Base-by-base conservation (phyloP, 2,329 filamentous ascomycete genomes). In the Pseudogymnoascus sp. region DNA sequence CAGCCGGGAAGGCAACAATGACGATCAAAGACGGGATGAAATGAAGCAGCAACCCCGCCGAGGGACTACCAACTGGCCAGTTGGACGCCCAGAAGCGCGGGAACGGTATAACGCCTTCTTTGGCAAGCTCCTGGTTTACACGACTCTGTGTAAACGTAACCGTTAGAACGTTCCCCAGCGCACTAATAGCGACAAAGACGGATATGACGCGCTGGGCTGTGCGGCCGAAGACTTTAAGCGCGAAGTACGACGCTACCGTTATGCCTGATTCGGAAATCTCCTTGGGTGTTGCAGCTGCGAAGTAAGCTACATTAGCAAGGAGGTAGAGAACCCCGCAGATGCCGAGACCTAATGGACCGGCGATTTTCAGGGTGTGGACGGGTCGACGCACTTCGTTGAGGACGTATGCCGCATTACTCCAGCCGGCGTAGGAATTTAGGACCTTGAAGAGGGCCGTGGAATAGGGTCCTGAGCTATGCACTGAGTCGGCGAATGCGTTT, bases 11-110 rank as follows among this genome's bases (percentile, higher is more conserved):
- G 1, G 79, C 76, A 0, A 81, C 73, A 41, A 78, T 82, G 4
- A 81, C 78, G 25, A 86, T 71, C n/a, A 78, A 78, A 2, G 84
- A 86, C 25, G 83, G 83, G 28, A 85, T 74, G 69, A 83, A 86
- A 63, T 86, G 81, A 59, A 87, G 77, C 8, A 78, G 74, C 28
- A 82, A 70, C 28, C 71, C 71, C 25, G 71, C 67, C 11, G 62
- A 60, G 6, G 72, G 71, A 36, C 43, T 58, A 12, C 61, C 60
- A 14, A 38, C 57, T 7, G 63, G 47, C 60, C 61, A 61, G 11
- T 61, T 65, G 11, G 66, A 69, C 7, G 67, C 65, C 72, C 72
- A 74, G 59, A 74, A 71, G 4, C 58, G 30, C 1, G 74, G 72
- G 61, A 74, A 76, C 0, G 78, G 78, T 5, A 81, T 67, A 18